Evolutionary conservation across 139 green algal genomes (phyloP), one percentile per base, ranked within the genome.

Genomic region (Haematococcus lacustris): DNA sequence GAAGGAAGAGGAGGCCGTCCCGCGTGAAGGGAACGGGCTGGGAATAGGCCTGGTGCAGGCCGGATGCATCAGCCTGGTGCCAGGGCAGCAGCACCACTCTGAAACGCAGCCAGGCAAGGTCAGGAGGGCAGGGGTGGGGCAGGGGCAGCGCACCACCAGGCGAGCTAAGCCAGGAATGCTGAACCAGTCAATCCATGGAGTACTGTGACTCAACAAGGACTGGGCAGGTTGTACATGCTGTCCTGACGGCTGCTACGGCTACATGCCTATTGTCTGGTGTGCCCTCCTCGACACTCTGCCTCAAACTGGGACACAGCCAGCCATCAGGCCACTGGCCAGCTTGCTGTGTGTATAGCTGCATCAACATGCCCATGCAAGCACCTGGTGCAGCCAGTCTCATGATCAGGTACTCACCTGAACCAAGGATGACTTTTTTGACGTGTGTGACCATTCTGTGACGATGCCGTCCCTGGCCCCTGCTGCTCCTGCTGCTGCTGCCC

Each of bases 1-100:
- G 89, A 21, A 91, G 79, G 23, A 98, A 73, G 38, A 88, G 79
- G 21, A 97, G 43, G 21, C 93, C 93, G 76, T 98, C 93, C 1
- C 82, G 78, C 28, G 73, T 7, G 59, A 91, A 96, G 84, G 73
- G 3, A 17, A 3, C 7, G 53, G 59, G 38, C 35, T 28, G 5
- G n/a, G 34, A 26, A 39, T 80, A 71, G 5, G 81, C 89, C 7
- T 57, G 63, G 4, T 37, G 30, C 35, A 93, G 76, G 3, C 87
- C 89, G 3, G 80, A 51, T 1, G 65, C 5, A 37, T 80, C 63
- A 74, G 77, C 85, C 38, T 62, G 70, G 47, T n/a, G 68, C 37
- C 73, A 60, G 0, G 81, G 81, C 39, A 86, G 38, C 7, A 64
- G 63, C 53, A 75, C 51, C 7, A 83, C 67, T 9, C 67, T 70